A percentile compares a stretch with the other conserved stretches of the same genome.
Conservation (phyloP, 2,329 filamentous ascomycete genomes). For the Blastomyces emzantsi region DNA sequence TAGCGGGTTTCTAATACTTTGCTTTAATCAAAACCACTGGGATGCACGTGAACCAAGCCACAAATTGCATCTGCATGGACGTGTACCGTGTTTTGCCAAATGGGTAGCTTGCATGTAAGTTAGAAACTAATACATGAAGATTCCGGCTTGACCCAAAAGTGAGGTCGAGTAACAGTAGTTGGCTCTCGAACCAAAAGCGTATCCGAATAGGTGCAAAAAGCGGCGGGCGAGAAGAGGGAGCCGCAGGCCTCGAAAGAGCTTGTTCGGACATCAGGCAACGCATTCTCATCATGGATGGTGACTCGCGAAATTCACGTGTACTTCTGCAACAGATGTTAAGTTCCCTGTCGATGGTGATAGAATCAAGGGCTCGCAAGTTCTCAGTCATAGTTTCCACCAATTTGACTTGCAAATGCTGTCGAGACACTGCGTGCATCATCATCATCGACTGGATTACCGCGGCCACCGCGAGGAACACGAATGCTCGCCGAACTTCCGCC, state of each 20-base stretch:
- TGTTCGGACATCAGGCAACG: background rate
- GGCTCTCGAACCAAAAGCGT: background rate
- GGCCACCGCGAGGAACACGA: constrained; percentile 38
- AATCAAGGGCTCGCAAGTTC: constrained; percentile 10
- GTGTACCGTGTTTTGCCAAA: background rate
- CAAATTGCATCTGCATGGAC: background rate
- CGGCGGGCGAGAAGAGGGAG: background rate
- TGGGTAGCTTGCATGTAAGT: background rate
- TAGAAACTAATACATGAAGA: constrained; percentile 1
- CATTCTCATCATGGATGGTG: background rate
- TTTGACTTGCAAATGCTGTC: constrained; percentile 92
- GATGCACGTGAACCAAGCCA: background rate
- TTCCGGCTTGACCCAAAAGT: background rate
- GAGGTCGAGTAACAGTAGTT: background rate
- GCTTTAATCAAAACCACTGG: background rate
- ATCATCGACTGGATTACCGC: constrained; percentile 49
- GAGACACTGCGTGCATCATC: constrained; percentile 95
- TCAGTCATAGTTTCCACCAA: constrained; percentile 61
- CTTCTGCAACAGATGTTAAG: constrained; percentile 1
- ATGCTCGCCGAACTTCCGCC: constrained; percentile 49
- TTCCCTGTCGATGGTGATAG: constrained; percentile 11
- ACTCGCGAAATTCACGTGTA: background rate
- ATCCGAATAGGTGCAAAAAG: background rate
- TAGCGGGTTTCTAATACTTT: background rate
- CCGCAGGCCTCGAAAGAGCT: background rate